Evolutionary conservation across 176 grass and related monocot genomes (phyloP).

Genomic region (Zoysia pacifica): DNA sequence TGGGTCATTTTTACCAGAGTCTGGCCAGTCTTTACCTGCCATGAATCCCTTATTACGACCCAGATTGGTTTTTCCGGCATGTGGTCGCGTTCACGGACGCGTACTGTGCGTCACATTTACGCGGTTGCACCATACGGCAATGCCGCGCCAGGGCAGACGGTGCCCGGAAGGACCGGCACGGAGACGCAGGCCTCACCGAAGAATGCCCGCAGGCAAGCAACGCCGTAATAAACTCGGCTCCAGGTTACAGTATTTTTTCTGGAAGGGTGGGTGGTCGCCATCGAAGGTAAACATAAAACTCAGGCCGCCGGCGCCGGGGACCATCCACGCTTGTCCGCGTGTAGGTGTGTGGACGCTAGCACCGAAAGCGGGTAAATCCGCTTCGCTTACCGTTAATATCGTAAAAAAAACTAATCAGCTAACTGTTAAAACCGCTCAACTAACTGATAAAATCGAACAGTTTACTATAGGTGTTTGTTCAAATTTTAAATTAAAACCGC

Average conservation of each 20-base stretch:
- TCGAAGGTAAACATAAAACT: background rate
- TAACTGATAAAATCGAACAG: no score
- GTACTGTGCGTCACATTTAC: constrained; percentile 5
- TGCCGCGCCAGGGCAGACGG: background rate
- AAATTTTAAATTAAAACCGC: no score
- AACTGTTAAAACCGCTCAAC: no score
- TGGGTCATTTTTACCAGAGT: background rate
- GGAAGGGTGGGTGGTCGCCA: constrained; percentile 5
- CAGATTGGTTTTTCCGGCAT: no score
- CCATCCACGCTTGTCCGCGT: no score
- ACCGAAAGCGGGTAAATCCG: no score
- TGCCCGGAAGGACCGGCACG: constrained; percentile 17
- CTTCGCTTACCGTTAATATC: no score
- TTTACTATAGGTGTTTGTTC: no score
- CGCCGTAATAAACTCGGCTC: background rate
- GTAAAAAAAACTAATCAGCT: no score
- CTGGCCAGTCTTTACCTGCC: background rate
- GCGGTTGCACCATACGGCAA: background rate
- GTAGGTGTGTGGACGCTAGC: background rate
- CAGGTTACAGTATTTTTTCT: constrained; percentile 1
- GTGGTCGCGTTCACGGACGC: background rate
- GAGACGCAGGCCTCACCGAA: background rate
- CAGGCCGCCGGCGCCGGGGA: background rate
- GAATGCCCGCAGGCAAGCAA: background rate
- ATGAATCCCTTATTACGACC: background rate